These are phyloP conservation scores for Cyclotella choctawhatcheeana DNA, from an alignment of 108 stramenopile species.

Conservation along the genomic window DNA sequence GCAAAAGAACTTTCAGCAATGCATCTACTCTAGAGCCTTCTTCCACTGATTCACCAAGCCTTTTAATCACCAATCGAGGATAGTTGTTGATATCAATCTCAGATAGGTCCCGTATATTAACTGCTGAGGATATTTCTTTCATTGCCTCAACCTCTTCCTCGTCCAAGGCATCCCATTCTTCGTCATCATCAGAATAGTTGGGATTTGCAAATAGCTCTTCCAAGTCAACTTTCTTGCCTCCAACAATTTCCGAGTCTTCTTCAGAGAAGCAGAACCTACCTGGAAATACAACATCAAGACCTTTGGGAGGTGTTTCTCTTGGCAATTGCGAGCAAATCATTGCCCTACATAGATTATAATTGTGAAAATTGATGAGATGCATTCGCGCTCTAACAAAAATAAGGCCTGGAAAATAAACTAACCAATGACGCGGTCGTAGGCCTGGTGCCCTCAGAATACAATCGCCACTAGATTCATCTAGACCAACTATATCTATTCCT, in stretches of 20 bases:
- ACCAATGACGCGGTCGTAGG: slow-evolving; percentile 84
- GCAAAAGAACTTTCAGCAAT: slow-evolving; percentile 76
- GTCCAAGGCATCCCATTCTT: slow-evolving; percentile 87
- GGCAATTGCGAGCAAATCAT: slow-evolving; percentile 70
- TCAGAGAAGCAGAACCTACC: slow-evolving; percentile 63
- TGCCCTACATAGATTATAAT: too few species aligned
- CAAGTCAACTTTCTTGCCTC: slow-evolving; percentile 75
- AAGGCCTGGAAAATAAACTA: too few species aligned
- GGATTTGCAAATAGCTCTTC: slow-evolving; percentile 49
- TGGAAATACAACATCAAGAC: slow-evolving; percentile 79
- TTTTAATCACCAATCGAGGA: slow-evolving; percentile 73
- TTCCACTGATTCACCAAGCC: slow-evolving; percentile 48
- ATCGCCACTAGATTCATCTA: slow-evolving; percentile 60
- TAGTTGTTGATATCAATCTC: slow-evolving; percentile 76
- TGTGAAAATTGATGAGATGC: too few species aligned
- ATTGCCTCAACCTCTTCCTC: slow-evolving; percentile 88
- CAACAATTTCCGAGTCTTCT: slow-evolving; percentile 63
- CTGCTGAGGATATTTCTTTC: slow-evolving; percentile 83
- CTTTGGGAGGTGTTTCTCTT: slow-evolving; percentile 62
- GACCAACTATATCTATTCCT: slow-evolving; percentile 84
- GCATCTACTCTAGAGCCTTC: slow-evolving; percentile 65
- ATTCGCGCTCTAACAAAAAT: too few species aligned
- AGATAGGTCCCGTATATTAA: slow-evolving; percentile 61
- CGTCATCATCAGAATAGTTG: slow-evolving; percentile 68
- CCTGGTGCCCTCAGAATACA: slow-evolving; percentile 84